Evolutionary conservation across 352 stramenopile genomes (phyloP).

Genomic region (Phytophthora pseudosyringae): DNA sequence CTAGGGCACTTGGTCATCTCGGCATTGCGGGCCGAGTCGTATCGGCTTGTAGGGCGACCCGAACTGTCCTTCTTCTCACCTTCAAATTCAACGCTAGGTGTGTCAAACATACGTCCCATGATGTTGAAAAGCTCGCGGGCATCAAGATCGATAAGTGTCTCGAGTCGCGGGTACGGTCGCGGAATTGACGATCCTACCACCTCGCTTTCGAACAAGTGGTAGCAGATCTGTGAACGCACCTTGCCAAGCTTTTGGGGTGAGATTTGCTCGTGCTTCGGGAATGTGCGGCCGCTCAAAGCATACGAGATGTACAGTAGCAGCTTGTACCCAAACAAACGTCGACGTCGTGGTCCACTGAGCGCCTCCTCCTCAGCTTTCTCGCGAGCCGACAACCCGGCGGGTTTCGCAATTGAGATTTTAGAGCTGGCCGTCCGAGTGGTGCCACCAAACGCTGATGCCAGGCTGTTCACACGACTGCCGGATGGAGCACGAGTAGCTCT

Average conservation of each 20-base stretch:
- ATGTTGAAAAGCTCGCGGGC: constrained; percentile 86
- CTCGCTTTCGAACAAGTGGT: constrained; percentile 86
- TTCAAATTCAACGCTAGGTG: constrained; percentile 86
- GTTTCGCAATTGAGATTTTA: constrained; percentile 43
- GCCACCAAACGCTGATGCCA: constrained; percentile 74
- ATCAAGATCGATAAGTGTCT: constrained; percentile 80
- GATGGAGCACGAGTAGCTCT: constrained; percentile 37
- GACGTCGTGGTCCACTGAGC: constrained; percentile 60
- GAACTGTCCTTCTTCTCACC: constrained; percentile 79
- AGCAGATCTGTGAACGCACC: constrained; percentile 79
- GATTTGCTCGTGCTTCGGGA: constrained; percentile 86
- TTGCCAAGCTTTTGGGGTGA: constrained; percentile 71
- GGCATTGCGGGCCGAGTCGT: constrained; percentile 79
- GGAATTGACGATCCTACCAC: constrained; percentile 38
- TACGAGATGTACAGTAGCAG: constrained; percentile 92
- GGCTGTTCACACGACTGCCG: constrained; percentile 58
- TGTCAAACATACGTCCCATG: constrained; percentile 80
- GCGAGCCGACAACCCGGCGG: constrained; percentile 31
- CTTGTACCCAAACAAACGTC: constrained; percentile 86
- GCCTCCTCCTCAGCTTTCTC: constrained; percentile 51
- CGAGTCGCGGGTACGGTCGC: constrained; percentile 81
- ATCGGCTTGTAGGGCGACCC: constrained; percentile 64
- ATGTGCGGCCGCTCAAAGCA: constrained; percentile 89
- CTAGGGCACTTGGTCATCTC: constrained; percentile 80
- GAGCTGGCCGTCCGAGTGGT: constrained; percentile 42